These are phyloP conservation scores for Pseudohyphozyma bogoriensis DNA, from an alignment of 768 basidiomycete species.

Conservation along the genomic window DNA sequence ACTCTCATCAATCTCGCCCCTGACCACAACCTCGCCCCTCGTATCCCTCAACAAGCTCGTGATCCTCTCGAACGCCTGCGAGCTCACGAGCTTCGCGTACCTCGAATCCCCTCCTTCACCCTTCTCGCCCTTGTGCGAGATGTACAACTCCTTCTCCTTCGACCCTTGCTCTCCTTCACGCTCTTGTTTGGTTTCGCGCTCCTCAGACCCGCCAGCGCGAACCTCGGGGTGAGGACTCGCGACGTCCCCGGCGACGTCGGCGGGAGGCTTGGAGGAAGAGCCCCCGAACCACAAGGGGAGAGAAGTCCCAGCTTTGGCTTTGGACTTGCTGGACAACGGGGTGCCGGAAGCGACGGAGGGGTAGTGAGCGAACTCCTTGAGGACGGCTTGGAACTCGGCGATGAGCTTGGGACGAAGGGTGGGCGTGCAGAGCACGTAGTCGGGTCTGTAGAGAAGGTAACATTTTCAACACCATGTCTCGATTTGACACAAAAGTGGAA, in stretches of 20 bases:
- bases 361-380: constrained; percentile 3
- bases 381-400: constrained; percentile 7
- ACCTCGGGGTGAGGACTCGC: too few species aligned
- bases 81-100: constrained; percentile 47
- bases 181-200: too few species aligned
- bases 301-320: too few species aligned
- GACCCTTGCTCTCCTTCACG: too few species aligned
- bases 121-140: too few species aligned
- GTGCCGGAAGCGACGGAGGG: background rate
- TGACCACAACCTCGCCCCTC: constrained; percentile 54
- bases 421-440: constrained; percentile 20
- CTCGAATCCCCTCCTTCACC: constrained; percentile 1
- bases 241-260: background rate
- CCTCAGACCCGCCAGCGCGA: too few species aligned
- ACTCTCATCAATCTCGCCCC: constrained; percentile 52
- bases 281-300: too few species aligned
- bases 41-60: constrained; percentile 50
- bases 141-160: too few species aligned
- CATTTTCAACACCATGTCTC: background rate
- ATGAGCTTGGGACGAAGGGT: constrained; percentile 8
- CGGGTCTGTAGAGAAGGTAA: constrained; percentile 1
- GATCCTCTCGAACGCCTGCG: constrained; percentile 49
- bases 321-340: too few species aligned
- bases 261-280: too few species aligned
- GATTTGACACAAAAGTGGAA: background rate